A percentile compares a stretch with the other conserved stretches of the same genome.
These are phyloP conservation scores for Lentinula novae-zelandiae DNA, from an alignment of 1,284 basidiomycete species.

Conservation along the genomic window DNA sequence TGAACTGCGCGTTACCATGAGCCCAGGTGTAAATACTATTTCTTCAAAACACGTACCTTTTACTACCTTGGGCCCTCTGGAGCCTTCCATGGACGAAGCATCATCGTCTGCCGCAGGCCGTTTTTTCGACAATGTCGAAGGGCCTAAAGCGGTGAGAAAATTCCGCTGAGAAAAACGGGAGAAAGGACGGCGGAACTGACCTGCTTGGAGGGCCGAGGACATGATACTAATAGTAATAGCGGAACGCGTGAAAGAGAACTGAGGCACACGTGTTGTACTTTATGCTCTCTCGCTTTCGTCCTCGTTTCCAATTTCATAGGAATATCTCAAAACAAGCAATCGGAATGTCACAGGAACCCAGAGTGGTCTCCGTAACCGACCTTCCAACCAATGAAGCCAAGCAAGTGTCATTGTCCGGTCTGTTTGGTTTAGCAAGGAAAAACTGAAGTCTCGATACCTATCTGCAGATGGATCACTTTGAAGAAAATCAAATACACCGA, in stretches of 20 bases:
- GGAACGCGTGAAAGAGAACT: neutral
- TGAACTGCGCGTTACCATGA: slow-evolving; percentile 26
- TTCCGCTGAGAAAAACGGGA: neutral
- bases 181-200: neutral
- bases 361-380: slow-evolving; percentile 40
- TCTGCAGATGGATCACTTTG: slow-evolving; percentile 65
- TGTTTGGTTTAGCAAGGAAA: neutral
- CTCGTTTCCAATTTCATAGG: neutral
- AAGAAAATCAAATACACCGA: slow-evolving; percentile 76
- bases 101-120: neutral
- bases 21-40: neutral
- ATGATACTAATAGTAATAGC: neutral
- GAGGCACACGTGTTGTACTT: slow-evolving; percentile 39
- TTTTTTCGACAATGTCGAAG: slow-evolving; percentile 3
- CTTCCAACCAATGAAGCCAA: slow-evolving; percentile 59
- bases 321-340: slow-evolving; percentile 58
- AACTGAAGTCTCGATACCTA: slow-evolving; percentile 1
- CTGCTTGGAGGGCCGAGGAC: slow-evolving; percentile 1
- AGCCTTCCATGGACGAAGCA: neutral
- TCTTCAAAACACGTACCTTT: neutral
- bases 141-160: neutral
- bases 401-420: slow-evolving; percentile 30
- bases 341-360: slow-evolving; percentile 28
- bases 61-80: neutral
- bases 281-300: slow-evolving; percentile 81